Base-by-base conservation (phyloP, 495 filamentous ascomycete species). In the Daldinia loculata region DNA sequence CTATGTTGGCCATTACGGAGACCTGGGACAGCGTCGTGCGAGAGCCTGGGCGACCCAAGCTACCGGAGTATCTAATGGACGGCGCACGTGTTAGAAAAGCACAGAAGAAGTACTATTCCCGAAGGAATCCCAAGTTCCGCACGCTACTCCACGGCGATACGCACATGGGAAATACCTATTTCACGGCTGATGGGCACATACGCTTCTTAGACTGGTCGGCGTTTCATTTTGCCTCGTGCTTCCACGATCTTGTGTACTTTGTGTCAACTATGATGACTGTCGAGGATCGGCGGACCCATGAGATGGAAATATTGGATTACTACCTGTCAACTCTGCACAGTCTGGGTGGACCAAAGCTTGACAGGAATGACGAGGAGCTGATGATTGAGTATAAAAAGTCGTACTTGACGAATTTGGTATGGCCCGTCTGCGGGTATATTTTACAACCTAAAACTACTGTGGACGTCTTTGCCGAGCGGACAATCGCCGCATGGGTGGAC, bases 151-250 rank as follows among this genome's bases (percentile, higher is more conserved):
- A 80, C 59, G 78, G 78, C 51, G 78, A 80, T 51, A 79, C 77
- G 5, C 78, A 78, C 39, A 34, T 80, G 22, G 75, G 74, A 32
- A 66, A 67, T 50, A 63, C 61, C 6, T 71, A 71, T 45, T 71
- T 71, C 38, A 76, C 71, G 2, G 50, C 72, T 8, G 55, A 63
- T 2, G 77, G 72, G 2, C 61, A 58, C 60, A 75, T 77, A 27
- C 71, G 78, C 29, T 79, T 80, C 67, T 63, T 80, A n/a, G 78
- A 80, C 61, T 80, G 77, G 77, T 75, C 78, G 39, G 74, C 74
- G 39, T 67, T 72, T 39, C 77, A 79, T 66, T 69, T 73, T 48
- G 76, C 70, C 2, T 78, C 77, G 2, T 76, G 75, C 29, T 75
- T 80, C 51, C 77, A 80, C 63, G 78, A 80, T 39, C 65, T 80